Evolutionary conservation across 176 grass and related monocot species (phyloP).

Genomic region (Phoenix roebelenii): DNA sequence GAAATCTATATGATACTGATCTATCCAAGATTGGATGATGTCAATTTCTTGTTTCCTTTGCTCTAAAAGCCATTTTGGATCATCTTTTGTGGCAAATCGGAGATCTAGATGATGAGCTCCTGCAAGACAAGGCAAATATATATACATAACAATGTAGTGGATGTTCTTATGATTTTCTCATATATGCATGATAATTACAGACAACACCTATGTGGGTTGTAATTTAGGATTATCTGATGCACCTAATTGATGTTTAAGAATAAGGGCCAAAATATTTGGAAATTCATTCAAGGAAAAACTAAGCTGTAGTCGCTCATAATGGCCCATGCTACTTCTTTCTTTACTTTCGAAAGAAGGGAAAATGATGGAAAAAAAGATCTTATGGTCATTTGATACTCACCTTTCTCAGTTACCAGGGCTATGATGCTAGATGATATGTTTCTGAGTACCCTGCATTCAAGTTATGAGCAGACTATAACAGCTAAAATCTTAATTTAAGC

Average conservation of each 20-base stretch:
- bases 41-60: constrained; percentile 71
- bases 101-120: constrained; percentile 90
- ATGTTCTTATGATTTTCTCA: not conserved
- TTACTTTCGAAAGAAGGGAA: no score
- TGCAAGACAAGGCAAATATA: constrained; percentile 17
- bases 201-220: no score
- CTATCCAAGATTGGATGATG: constrained; percentile 71
- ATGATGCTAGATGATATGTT: constrained; percentile 84
- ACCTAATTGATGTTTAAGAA: no score
- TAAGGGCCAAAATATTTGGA: no score
- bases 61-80: constrained; percentile 64
- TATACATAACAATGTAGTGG: not conserved
- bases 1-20: constrained; percentile 62
- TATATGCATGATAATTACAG: no score
- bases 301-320: no score
- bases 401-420: constrained; percentile 78
- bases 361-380: no score
- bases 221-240: no score
- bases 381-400: constrained; percentile 23
- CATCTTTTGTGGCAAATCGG: constrained; percentile 57
- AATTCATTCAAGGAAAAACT: no score
- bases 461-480: no score
- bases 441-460: constrained; percentile 60
- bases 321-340: no score
- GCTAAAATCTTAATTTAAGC: no score